Evolutionary conservation across 345 rosid genomes (phyloP), one percentile per base, ranked within the genome.

Genomic region (Populus nigra): DNA sequence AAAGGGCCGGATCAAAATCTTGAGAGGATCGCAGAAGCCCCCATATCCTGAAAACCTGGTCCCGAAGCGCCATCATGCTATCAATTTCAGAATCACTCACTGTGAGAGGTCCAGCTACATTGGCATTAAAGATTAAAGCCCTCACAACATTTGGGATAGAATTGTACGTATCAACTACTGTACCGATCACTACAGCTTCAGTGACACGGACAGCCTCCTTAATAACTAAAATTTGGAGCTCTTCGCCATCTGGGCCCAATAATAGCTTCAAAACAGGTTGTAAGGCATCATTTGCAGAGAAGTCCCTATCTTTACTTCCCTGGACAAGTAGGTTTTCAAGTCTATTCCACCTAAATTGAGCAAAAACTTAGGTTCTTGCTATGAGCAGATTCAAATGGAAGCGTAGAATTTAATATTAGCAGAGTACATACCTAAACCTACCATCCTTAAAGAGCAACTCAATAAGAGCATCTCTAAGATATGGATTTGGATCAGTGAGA

Each of bases 371-470:
- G 31, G 22, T 45, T 47, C 78, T 75, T 33, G 12, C 47, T 16
- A 59, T 36, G 53, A 55, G 43, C 73, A 75, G 12, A 72, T 66
- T 8, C 35, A 68, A 76, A 76, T n/a, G 45, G 15, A 45, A 27
- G 43, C 23, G 57, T 63, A 49, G 16, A 63, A 53, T 67, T 50
- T 69, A 59, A 66, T 69, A 65, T 47, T 22, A 47, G 49, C 63
- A 36, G 36, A 73, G 71, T 49, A 87, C 88, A 62, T 87, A 70
- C 94, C 99, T 92, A 78, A 96, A 91, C 79, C 80, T 91, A 77
- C 99, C 99, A 84, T 95, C 98, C 86, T 95, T 95, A 78, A 95
- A 95, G 78, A 95, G 91, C 79, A 95, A 84, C 94, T 93, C 97
- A 43, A 95, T 79, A 78, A 95, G 99, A 75, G 99, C 97, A 83